A percentile compares a stretch with the other conserved stretches of the same genome.
phyloP scores from a whole-genome alignment of 768 basidiomycete genomes.

The Podaxis sp. region DNA sequence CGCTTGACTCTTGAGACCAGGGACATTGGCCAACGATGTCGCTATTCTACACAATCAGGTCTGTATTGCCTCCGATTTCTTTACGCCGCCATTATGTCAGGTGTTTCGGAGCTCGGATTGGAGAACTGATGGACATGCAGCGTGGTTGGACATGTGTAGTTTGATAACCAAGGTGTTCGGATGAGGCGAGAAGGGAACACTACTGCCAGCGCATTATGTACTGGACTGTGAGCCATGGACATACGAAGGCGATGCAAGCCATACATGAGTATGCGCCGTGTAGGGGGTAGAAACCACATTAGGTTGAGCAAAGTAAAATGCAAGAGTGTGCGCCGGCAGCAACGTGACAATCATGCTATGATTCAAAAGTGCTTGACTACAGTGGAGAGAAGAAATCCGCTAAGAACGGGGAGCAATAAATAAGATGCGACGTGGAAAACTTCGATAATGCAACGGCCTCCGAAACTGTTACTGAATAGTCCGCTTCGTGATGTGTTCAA shows the following conservation, averaged over 20 bases:
- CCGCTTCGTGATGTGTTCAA: not conserved
- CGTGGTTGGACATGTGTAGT: not conserved
- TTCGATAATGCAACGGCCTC: not conserved
- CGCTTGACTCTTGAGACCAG: not conserved
- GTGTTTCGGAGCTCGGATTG: not conserved
- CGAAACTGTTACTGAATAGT: too few species aligned
- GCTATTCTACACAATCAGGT: not conserved
- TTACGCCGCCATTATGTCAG: slow-evolving; percentile 5
- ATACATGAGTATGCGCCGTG: not conserved
- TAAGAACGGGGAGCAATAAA: slow-evolving; percentile 5
- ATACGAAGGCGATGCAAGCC: not conserved
- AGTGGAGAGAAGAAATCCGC: slow-evolving; percentile 2
- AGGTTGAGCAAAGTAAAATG: not conserved
- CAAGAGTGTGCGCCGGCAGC: not conserved
- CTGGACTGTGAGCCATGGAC: not conserved
- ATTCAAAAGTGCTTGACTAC: slow-evolving; percentile 4
- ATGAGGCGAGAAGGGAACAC: not conserved
- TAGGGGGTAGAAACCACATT: not conserved
- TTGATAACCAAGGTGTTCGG: not conserved
- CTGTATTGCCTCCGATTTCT: not conserved
- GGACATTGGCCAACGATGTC: not conserved
- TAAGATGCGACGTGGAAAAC: slow-evolving; percentile 8
- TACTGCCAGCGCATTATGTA: not conserved
- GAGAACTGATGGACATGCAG: slow-evolving; percentile 3
- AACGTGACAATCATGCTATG: slow-evolving; percentile 11